Conservation (phyloP, 345 rosid species). For the Populus tremula region DNA sequence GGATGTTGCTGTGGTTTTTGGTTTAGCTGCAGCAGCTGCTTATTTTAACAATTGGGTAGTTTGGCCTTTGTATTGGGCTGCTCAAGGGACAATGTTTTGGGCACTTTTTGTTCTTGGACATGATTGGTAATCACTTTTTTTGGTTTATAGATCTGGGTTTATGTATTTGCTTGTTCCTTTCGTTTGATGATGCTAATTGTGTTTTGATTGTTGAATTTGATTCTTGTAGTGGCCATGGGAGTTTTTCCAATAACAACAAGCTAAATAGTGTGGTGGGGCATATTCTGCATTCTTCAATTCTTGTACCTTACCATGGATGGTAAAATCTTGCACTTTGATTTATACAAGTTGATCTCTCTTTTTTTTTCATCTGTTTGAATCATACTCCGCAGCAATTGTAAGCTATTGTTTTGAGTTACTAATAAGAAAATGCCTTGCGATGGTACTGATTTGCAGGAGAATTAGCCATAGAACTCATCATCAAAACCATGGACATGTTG, state of each 20-base stretch:
- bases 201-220: slow-evolving; percentile 6
- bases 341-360: background rate
- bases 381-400: background rate
- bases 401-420: background rate
- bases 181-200: background rate
- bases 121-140: slow-evolving; percentile 53
- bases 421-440: background rate
- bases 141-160: background rate
- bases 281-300: slow-evolving; percentile 78
- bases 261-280: slow-evolving; percentile 80
- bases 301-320: slow-evolving; percentile 98
- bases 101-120: slow-evolving; percentile 93
- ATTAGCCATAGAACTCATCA: slow-evolving; percentile 95
- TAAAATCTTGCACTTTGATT: slow-evolving; percentile 13
- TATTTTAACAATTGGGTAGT: slow-evolving; percentile 59
- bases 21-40: slow-evolving; percentile 78
- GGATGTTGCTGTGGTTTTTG: slow-evolving; percentile 63
- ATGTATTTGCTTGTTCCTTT: background rate
- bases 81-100: slow-evolving; percentile 96
- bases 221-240: slow-evolving; percentile 76
- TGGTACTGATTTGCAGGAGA: slow-evolving; percentile 52
- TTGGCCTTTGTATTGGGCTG: slow-evolving; percentile 92
- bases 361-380: background rate
- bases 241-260: slow-evolving; percentile 66
- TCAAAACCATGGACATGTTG: slow-evolving; percentile 90